Base-by-base conservation (phyloP, 441 rosid species). In the Capsella rubella region DNA sequence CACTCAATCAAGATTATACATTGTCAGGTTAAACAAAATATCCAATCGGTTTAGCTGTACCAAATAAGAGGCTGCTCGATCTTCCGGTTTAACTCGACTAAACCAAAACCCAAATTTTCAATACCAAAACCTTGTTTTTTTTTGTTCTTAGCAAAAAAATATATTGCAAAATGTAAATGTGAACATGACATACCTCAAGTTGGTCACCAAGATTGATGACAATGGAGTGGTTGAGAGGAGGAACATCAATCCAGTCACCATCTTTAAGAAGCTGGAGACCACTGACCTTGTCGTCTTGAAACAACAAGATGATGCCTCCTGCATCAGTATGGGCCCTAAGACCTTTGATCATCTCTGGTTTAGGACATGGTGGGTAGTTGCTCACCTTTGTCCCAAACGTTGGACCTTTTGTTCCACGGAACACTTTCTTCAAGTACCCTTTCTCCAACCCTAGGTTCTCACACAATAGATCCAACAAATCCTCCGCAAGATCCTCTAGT, bases 311-410 rank as follows among this genome's bases (percentile, higher is more conserved):
- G 81, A 91, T 55, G 25, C 97, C 97, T 3, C 97, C 96, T 0
- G 97, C 96, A 51, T 91, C 97, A 1, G 97, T 89, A 84, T 91
- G 97, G 69, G 95, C 89, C 71, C 97, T 79, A 51, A 91, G 91
- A n/a, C 96, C 97, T 77, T 87, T 90, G 79, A 92, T 79, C 43
- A 87, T 82, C 67, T 92, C 91, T 13, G 97, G 97, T 55, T 86
- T 88, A 5, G 92, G 96, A 80, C 97, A 92, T 31, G 92, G 94
- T 40, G 96, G 97, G 76, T 92, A 92, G 83, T 90, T 88, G 78
- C 96, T 90, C 42, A 92, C 89, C 70, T 92, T 92, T 40, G 94
- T 90, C 21, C 86, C 96, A 61, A 90, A 88, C 18, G 82, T 88
- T 61, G 96, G 93, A 18, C 97, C 90, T 28, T 81, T 85, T 16